Evolutionary conservation across 2,329 filamentous ascomycete species (phyloP).

Genomic region (Diaporthe ampelina): DNA sequence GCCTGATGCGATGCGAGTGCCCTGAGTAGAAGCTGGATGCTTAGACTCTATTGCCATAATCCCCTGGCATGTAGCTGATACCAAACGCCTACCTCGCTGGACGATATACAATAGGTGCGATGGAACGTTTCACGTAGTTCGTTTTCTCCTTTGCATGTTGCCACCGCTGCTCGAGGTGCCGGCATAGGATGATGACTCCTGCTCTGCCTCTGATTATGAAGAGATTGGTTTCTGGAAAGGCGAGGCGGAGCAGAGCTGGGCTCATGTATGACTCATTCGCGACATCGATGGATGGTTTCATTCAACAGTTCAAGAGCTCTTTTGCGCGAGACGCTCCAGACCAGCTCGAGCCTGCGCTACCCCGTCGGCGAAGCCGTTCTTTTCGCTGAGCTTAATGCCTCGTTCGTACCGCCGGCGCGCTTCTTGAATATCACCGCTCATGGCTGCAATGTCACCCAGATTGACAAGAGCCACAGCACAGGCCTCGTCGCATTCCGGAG

Average conservation of each 20-base stretch:
- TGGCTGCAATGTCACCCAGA: conserved; percentile 85
- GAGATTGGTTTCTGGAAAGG: not conserved
- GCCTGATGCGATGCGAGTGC: conserved; percentile 5
- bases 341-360: conserved; percentile 67
- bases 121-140: conserved; percentile 21
- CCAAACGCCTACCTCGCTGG: not conserved
- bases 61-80: not conserved
- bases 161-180: not conserved
- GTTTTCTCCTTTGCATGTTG: not conserved
- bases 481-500: conserved; percentile 84
- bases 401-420: conserved; percentile 79
- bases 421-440: conserved; percentile 75
- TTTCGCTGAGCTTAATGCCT: conserved; percentile 72
- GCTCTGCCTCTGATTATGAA: not conserved
- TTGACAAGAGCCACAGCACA: conserved; percentile 90
- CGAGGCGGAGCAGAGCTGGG: too few relatives aligned
- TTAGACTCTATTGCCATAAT: not conserved
- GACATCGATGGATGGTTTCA: not conserved
- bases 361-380: conserved; percentile 66
- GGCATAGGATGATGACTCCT: not conserved
- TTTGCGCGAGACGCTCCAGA: conserved; percentile 49
- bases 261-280: not conserved
- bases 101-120: not conserved
- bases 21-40: not conserved
- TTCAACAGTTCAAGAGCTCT: not conserved